phyloP scores from a whole-genome alignment of 2,329 filamentous ascomycete species.

The Ascochyta rabiei region DNA sequence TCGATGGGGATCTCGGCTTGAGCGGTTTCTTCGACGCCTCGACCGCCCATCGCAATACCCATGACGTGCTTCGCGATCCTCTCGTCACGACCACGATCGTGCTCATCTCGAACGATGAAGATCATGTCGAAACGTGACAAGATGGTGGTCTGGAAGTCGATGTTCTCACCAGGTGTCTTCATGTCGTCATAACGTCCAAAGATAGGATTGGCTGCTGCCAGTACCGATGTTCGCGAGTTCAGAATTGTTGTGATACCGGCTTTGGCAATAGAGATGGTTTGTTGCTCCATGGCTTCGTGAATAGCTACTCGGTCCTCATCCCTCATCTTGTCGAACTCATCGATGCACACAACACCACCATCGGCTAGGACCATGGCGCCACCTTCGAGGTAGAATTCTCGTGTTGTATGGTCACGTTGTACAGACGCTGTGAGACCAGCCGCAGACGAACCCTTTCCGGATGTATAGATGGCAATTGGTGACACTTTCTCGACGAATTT shows the following conservation, averaged over 20 bases:
- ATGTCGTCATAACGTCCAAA: constrained; percentile 98
- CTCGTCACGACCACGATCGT: constrained; percentile 87
- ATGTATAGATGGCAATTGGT: constrained; percentile 97
- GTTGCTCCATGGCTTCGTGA: constrained; percentile 99
- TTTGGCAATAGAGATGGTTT: constrained; percentile 98
- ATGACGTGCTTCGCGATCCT: constrained; percentile 96
- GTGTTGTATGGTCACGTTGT: constrained; percentile 86
- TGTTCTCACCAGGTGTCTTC: constrained; percentile 97
- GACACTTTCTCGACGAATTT: constrained; percentile 98
- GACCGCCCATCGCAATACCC: constrained; percentile 92
- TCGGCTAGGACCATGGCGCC: constrained; percentile 98
- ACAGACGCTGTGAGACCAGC: constrained; percentile 97
- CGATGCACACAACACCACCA: constrained; percentile 95
- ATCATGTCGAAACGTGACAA: constrained; percentile 99
- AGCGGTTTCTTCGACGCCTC: constrained; percentile 78
- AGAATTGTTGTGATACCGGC: constrained; percentile 98
- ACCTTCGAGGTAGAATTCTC: constrained; percentile 97
- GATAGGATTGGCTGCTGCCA: constrained; percentile 95
- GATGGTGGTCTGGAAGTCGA: constrained; percentile 98
- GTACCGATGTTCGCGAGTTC: constrained; percentile 91
- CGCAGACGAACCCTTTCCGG: constrained; percentile 95
- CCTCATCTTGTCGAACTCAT: constrained; percentile 99
- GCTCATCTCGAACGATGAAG: constrained; percentile 96
- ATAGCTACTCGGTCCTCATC: constrained; percentile 98
- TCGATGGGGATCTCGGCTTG: constrained; percentile 92